phyloP scores from a whole-genome alignment of 345 rosid species.

The Eucalyptus shirleyi region DNA sequence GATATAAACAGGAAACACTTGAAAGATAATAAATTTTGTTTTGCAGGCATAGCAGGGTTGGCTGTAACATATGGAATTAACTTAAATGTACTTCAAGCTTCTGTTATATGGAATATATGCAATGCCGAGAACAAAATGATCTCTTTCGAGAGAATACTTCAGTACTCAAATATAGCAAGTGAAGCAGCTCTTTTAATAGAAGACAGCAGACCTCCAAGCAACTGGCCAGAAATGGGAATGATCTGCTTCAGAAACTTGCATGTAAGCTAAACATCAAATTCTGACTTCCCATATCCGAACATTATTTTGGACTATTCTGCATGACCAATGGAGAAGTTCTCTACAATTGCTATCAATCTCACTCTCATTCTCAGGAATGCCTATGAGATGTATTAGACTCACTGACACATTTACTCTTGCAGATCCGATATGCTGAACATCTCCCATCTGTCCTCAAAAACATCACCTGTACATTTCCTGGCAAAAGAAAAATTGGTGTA shows the following conservation, averaged over 20 bases:
- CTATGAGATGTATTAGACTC: neutral
- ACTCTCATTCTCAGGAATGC: neutral
- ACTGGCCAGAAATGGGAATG: constrained; percentile 82
- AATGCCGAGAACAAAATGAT: constrained; percentile 92
- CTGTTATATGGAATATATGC: constrained; percentile 83
- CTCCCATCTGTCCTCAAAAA: constrained; percentile 78
- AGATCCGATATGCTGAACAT: constrained; percentile 93
- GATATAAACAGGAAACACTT: neutral
- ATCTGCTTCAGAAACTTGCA: constrained; percentile 65
- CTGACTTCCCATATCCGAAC: neutral
- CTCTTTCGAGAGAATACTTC: constrained; percentile 84
- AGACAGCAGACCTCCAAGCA: constrained; percentile 43
- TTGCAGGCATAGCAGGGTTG: constrained; percentile 83
- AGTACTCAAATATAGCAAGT: constrained; percentile 62
- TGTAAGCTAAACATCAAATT: constrained; percentile 12
- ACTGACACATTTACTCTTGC: neutral
- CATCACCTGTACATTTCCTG: constrained; percentile 80
- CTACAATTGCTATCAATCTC: neutral
- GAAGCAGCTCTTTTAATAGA: constrained; percentile 67
- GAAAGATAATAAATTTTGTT: neutral
- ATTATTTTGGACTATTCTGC: neutral
- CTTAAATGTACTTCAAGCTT: constrained; percentile 79
- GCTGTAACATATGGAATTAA: constrained; percentile 91
- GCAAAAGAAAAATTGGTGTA: constrained; percentile 75
- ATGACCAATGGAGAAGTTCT: neutral